Base-by-base conservation (phyloP, 306 rosid genomes). In the Acacia acuminata region DNA sequence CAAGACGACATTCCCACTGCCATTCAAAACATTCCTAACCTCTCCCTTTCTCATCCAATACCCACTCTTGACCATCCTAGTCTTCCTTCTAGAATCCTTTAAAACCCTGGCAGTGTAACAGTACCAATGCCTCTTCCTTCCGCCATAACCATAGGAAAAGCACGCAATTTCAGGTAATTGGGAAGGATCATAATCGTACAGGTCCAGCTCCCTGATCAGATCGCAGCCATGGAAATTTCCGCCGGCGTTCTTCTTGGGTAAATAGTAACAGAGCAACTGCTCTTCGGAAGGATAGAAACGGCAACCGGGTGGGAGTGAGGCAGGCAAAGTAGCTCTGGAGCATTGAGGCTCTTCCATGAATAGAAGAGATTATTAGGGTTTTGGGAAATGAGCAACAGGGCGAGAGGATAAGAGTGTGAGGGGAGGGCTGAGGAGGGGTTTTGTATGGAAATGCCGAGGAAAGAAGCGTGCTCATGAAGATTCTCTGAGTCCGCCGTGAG, bases 201-300 rank as follows among this genome's bases (percentile, higher is more conserved):
- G 72, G 76, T 91, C 84, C 12, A 93, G 85, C 73, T 93, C 95
- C 16, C 50, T 47, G 55, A 93, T 93, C 78, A 90, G 82, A 83
- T 84, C 83, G 58, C 45, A 77, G 20, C 89, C 88, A 50, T 60
- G 12, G 79, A 44, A 56, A 80, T 43, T 14, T 7, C 63, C 50
- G 40, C 68, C 12, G 15, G 16, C 14, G 85, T 86, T 90, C 82
- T 91, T 90, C 76, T 48, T 82, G 42, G 82, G 22, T 74, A 93
- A 82, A 83, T 89, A 93, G 84, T 85, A 69, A 43, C 81, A 5
- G 73, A 93, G 86, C 17, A 93, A 88, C 83, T 89, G 86, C 80
- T 86, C 91, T 16, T 90, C 88, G 15, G 96, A 91, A 3, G 98
- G 98, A 84, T 63, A 40, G 74, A 93, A 91, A 69, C 84, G 81